These are phyloP conservation scores for Coemansia sp. DNA, from an alignment of 192 early-diverging fungal species.

Conservation along the genomic window DNA sequence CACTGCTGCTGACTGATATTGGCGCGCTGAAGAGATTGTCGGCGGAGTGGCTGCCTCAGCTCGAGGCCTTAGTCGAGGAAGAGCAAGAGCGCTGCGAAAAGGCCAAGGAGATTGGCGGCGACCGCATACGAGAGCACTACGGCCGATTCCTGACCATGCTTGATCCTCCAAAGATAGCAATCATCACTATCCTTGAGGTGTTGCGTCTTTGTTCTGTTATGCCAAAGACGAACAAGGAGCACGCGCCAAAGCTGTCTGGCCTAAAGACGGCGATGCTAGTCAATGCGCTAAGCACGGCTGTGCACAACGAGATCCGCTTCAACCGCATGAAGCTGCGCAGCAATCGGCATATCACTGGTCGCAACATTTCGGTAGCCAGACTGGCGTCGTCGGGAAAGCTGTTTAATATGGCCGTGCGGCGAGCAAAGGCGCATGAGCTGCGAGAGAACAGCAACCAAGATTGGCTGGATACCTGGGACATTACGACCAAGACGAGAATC, in stretches of 20 bases:
- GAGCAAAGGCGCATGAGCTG: constrained; percentile 64
- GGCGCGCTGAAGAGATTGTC: constrained; percentile 61
- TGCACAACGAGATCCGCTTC: constrained; percentile 84
- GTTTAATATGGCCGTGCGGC: constrained; percentile 79
- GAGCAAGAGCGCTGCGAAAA: constrained; percentile 62
- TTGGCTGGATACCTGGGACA: constrained; percentile 75
- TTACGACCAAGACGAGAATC: constrained; percentile 60
- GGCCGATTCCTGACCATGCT: constrained; percentile 43
- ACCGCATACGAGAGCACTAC: constrained; percentile 32
- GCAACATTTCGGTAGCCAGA: constrained; percentile 62
- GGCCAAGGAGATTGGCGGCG: constrained; percentile 13
- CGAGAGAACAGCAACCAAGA: constrained; percentile 52
- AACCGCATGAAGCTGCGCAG: constrained; percentile 71
- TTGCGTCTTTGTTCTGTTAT: constrained; percentile 63
- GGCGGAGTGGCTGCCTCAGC: constrained; percentile 73
- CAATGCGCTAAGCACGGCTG: constrained; percentile 64
- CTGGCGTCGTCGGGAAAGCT: constrained; percentile 76
- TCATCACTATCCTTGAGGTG: constrained; percentile 83
- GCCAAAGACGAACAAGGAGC: constrained; percentile 46
- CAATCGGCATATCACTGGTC: constrained; percentile 61
- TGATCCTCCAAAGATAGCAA: constrained; percentile 72
- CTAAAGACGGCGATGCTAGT: constrained; percentile 56
- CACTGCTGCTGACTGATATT: constrained; percentile 58
- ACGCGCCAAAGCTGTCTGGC: constrained; percentile 27
- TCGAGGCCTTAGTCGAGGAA: constrained; percentile 69